Percentiles rank a stretch among this genome's conserved stretches.
These are phyloP conservation scores for Leptographium galeiforme DNA, from an alignment of 2,329 filamentous ascomycete species.

Conservation along the genomic window DNA sequence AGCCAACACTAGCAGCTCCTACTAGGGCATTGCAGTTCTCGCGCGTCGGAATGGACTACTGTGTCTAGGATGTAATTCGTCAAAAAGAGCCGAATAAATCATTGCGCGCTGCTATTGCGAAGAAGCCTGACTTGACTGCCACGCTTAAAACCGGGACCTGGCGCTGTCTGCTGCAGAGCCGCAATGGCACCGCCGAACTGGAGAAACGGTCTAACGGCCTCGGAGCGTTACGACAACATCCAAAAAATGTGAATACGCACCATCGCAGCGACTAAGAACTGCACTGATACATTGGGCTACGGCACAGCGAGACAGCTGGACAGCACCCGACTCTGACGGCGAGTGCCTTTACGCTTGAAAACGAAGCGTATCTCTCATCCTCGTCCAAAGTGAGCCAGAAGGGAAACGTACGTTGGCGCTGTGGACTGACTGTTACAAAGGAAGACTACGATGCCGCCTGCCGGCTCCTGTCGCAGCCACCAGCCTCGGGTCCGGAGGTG, in stretches of 20 bases:
- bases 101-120: neutral
- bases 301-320: constrained; percentile 10
- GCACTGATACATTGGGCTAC: too few relatives aligned
- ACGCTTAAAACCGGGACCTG: too few relatives aligned
- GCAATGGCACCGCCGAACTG: constrained; percentile 21
- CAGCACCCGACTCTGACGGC: constrained; percentile 14
- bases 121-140: too few relatives aligned
- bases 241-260: constrained; percentile 36
- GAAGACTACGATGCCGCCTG: constrained; percentile 42
- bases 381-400: constrained; percentile 38
- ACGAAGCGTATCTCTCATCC: constrained; percentile 45
- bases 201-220: constrained; percentile 39
- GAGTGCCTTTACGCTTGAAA: constrained; percentile 53
- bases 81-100: neutral
- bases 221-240: constrained; percentile 49
- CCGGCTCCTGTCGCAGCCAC: constrained; percentile 4
- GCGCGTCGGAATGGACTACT: too few relatives aligned
- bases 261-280: too few relatives aligned
- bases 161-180: too few relatives aligned
- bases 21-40: too few relatives aligned
- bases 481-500: neutral
- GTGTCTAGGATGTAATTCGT: neutral
- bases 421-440: constrained; percentile 24
- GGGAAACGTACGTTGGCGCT: too few relatives aligned
- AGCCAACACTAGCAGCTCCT: too few relatives aligned